Conservation (phyloP, 1,284 basidiomycete genomes). For the Anthracocystis setariae region DNA sequence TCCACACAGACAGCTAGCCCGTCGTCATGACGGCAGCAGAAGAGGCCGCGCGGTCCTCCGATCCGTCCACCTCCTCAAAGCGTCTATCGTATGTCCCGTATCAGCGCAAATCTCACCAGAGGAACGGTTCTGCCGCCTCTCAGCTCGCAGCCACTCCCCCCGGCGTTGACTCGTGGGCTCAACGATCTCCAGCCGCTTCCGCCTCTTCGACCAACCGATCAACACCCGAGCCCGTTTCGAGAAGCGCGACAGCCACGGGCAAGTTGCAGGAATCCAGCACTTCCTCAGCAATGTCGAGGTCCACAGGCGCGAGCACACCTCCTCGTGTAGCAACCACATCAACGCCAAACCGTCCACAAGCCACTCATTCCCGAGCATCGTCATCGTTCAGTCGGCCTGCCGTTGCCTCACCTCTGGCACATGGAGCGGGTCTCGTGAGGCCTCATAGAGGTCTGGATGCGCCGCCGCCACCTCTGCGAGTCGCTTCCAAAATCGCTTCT, state of each 20-base stretch:
- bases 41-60: constrained; percentile 12
- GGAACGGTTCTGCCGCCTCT: constrained; percentile 29
- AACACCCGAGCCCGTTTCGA: not conserved
- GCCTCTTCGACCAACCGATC: constrained; percentile 8
- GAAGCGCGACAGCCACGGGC: constrained; percentile 2
- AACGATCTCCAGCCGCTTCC: not conserved
- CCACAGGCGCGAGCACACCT: constrained; percentile 2
- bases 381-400: constrained; percentile 19
- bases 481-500: constrained; percentile 35
- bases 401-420: constrained; percentile 23
- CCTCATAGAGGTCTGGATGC: constrained; percentile 29
- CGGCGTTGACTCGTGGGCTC: not conserved
- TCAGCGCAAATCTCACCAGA: constrained; percentile 35
- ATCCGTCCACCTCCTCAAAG: constrained; percentile 23
- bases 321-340: constrained; percentile 7
- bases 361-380: constrained; percentile 4
- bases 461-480: constrained; percentile 39
- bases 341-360: constrained; percentile 11
- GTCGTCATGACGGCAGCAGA: constrained; percentile 13
- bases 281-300: not conserved
- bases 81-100: constrained; percentile 47
- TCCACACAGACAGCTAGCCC: no score
- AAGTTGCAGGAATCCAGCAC: not conserved
- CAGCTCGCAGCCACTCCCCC: constrained; percentile 2
- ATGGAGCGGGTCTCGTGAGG: constrained; percentile 20